A percentile compares a stretch with the other conserved stretches of the same genome.
These are phyloP conservation scores for Akanthomyces muscarius DNA, from an alignment of 2,329 filamentous ascomycete genomes.

Conservation along the genomic window DNA sequence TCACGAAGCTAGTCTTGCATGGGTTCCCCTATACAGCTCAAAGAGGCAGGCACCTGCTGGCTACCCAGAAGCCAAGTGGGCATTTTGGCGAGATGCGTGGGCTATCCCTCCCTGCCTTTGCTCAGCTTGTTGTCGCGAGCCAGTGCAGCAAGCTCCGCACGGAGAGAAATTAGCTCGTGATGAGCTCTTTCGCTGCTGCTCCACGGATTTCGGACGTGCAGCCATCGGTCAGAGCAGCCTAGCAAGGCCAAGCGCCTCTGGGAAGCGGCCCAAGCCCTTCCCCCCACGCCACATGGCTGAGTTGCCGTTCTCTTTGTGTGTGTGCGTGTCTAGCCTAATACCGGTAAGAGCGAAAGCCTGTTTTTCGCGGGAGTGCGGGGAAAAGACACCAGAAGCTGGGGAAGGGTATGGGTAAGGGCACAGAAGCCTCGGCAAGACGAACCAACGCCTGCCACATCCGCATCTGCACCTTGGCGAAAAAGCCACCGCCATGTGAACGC, in stretches of 20 bases:
- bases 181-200: no score
- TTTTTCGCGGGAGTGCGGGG: background rate
- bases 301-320: no score
- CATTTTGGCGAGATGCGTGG: background rate
- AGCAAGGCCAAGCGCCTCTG: no score
- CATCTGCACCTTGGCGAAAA: background rate
- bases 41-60: background rate
- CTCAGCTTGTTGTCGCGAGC: background rate
- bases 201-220: no score
- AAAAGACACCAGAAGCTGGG: background rate
- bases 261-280: no score
- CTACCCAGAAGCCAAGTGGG: background rate
- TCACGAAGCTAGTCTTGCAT: background rate
- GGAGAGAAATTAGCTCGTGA: no score
- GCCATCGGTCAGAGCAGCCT: no score
- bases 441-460: background rate
- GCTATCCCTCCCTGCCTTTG: background rate
- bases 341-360: background rate
- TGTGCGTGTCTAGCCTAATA: no score
- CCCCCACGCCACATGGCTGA: no score
- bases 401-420: slow-evolving; percentile 7
- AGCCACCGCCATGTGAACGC: slow-evolving; percentile 11
- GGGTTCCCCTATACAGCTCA: background rate
- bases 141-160: no score
- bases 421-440: slow-evolving; percentile 11